phyloP scores from a whole-genome alignment of 2,329 filamentous ascomycete species.

The Trichophyton simii region DNA sequence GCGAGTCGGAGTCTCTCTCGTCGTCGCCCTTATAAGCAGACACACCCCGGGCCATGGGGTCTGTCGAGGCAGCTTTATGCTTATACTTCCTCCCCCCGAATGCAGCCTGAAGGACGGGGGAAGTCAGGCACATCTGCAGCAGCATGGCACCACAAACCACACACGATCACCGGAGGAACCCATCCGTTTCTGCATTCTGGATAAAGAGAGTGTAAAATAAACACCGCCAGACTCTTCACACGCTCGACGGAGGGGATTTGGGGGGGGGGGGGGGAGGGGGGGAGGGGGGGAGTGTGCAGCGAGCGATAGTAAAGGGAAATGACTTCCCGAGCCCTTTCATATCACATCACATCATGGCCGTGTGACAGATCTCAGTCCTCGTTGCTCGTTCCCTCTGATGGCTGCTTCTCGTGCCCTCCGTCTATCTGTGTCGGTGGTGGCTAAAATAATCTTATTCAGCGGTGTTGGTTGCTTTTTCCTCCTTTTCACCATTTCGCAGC shows the following conservation, averaged over 20 bases:
- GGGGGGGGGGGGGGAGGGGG: too few species aligned
- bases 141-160: neutral
- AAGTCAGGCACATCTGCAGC: constrained; percentile 2
- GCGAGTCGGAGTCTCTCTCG: neutral
- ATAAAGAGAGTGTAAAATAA: neutral
- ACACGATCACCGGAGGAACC: neutral
- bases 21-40: too few species aligned
- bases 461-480: neutral
- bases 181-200: neutral
- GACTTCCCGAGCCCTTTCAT: neutral
- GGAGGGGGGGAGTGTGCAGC: too few species aligned
- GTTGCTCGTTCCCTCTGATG: neutral
- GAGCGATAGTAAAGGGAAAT: neutral
- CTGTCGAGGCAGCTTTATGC: neutral
- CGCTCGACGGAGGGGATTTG: too few species aligned
- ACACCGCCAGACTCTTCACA: neutral
- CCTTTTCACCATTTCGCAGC: neutral
- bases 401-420: neutral
- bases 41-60: too few species aligned
- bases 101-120: constrained; percentile 1
- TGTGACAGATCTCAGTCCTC: constrained; percentile 2
- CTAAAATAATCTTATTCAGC: neutral
- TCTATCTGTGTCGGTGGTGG: neutral
- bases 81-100: neutral
- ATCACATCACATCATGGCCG: constrained; percentile 1